These are phyloP conservation scores for Tylopilus subfusipes DNA, from an alignment of 768 basidiomycete species.

Conservation along the genomic window DNA sequence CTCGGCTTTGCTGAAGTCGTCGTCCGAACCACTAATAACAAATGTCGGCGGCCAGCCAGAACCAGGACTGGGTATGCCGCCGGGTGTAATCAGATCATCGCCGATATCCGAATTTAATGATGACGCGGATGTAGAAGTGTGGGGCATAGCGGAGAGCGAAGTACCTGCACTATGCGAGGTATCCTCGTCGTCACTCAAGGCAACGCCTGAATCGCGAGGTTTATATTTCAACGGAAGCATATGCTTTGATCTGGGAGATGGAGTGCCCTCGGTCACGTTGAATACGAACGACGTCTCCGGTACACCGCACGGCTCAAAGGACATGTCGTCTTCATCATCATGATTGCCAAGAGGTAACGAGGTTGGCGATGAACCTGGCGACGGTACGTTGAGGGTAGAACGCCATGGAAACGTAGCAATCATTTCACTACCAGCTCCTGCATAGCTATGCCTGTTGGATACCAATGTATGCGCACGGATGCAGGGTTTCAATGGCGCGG, in stretches of 20 bases:
- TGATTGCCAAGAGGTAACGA: slow-evolving; percentile 28
- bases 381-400: slow-evolving; percentile 37
- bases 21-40: slow-evolving; percentile 40
- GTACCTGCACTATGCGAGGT: slow-evolving; percentile 11
- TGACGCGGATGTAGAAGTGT: slow-evolving; percentile 59
- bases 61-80: slow-evolving; percentile 45
- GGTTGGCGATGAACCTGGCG: slow-evolving; percentile 51
- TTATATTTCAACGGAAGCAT: slow-evolving; percentile 65
- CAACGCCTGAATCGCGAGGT: slow-evolving; percentile 65
- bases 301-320: slow-evolving; percentile 45
- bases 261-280: slow-evolving; percentile 53
- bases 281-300: slow-evolving; percentile 54
- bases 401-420: slow-evolving; percentile 35
- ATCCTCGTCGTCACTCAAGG: slow-evolving; percentile 59
- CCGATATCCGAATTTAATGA: slow-evolving; percentile 56
- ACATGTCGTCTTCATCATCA: slow-evolving; percentile 54
- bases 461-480: slow-evolving; percentile 28
- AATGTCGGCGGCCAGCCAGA: slow-evolving; percentile 63
- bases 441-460: slow-evolving; percentile 63
- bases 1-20: slow-evolving; percentile 27
- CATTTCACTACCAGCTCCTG: slow-evolving; percentile 42
- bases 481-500: slow-evolving; percentile 5
- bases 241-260: slow-evolving; percentile 46
- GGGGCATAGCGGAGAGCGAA: slow-evolving; percentile 43
- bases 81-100: slow-evolving; percentile 70